Evolutionary conservation across 192 early-diverging fungal species (phyloP), one percentile per base, ranked within the genome.

Genomic region (Linnemannia hyalina): DNA sequence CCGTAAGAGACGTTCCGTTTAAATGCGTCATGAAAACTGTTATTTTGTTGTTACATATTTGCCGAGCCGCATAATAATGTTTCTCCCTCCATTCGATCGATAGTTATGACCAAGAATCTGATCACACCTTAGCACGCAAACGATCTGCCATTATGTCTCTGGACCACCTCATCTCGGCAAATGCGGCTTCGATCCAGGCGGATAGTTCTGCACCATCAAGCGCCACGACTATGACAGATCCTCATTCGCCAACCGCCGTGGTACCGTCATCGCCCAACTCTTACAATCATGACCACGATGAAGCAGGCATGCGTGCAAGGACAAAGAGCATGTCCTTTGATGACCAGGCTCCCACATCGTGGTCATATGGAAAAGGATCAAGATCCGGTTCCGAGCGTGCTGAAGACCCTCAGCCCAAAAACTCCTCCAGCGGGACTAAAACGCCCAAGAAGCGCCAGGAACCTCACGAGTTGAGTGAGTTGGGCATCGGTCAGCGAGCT

Each of bases 401-500:
- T 7, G 83, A 85, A 23, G 83, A 80, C 8, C n/a, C 7, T 10
- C 70, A 68, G 6, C 26, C 54, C 41, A 80, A 81, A 22, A 52
- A 20, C 35, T 2, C 69, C 22, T 55, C 63, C 29, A 47, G 22
- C 35, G 18, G 38, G 0, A 36, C 79, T 0, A 86, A 86, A 32
- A 71, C 29, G 1, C 26, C 63, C 3, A 77, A 80, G 65, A 80
- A 78, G 42, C 79, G 84, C n/a, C 74, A 81, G 52, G 84, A 86
- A 44, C 84, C 84, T 10, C 76, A 72, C 29, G 84, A 86, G 65
- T 38, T 86, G 71, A 86, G 84, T n/a, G 84, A 86, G 68, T 73
- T 86, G 23, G 84, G 84, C 23, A 86, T 86, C 44, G 84, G 84
- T 9, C 84, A 86, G 46, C 40, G 84, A 40, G 84, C 84, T 16